Base-by-base conservation (phyloP, 2,329 filamentous ascomycete species). In the Leptographium wingfieldii region DNA sequence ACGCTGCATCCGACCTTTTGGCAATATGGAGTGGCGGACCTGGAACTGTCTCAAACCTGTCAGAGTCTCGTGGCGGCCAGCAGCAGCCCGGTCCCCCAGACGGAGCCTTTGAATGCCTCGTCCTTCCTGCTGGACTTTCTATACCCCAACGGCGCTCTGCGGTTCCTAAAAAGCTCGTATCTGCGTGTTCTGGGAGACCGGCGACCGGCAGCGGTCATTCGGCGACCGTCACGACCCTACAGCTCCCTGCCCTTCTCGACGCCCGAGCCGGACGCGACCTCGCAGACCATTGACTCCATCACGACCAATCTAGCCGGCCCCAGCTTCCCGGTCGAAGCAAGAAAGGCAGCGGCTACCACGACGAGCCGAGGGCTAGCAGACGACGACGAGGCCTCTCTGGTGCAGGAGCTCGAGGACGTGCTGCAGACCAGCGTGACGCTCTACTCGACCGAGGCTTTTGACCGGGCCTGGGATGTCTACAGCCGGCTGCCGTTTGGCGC, bases 91-190 rank as follows among this genome's bases (percentile, higher is more conserved):
- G 63, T 66, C 59, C 33, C 60, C 67, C 67, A 52, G 63, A 65
- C 11, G 55, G 65, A 69, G 63, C 67, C 69, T 2, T 66, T 79
- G 59, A 70, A 70, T 48, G 75, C 78, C 33, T 80, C 80, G 5
- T 66, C 73, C 10, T 77, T 81, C 59, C 69, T 80, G 55, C 75
- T 83, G 67, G 80, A 83, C 67, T 83, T 83, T 59, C 69, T 83
- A 10, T 82, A 82, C 58, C 80, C 80, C 5, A 74, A 66, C 40
- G 74, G 74, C 11, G 73, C 77, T 12, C 60, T 75, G 14, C 69
- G 73, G 16, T 69, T 78, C 5, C 65, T 80, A 61, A 74, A 51
- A 73, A 72, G 33, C 65, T 69, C 56, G 66, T 49, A n/a, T 63
- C 11, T 65, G 14, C 25, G 38, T 11, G 3, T 25, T 14, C 11